Conservation (phyloP, 768 basidiomycete species). For the Amanita brunnescens region DNA sequence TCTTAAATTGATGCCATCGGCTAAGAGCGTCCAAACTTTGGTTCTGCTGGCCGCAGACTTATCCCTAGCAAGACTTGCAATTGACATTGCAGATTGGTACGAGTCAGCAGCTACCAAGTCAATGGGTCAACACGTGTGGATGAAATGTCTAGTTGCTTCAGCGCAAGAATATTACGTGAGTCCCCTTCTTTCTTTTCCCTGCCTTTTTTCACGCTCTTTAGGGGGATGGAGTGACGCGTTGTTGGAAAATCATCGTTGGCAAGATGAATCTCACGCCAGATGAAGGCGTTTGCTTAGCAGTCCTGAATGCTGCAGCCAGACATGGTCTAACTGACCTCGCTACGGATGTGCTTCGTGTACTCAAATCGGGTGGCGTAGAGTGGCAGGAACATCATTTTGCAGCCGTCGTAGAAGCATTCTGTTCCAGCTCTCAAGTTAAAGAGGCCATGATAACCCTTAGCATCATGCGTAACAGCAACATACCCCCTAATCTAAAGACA, state of each 20-base stretch:
- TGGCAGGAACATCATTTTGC: conserved; percentile 70
- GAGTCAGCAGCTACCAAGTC: conserved; percentile 47
- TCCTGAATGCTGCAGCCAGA: conserved; percentile 68
- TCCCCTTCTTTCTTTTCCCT: conserved; percentile 1
- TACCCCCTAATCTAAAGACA: conserved; percentile 43
- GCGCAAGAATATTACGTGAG: conserved; percentile 64
- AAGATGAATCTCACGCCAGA: conserved; percentile 50
- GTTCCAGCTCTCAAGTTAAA: conserved; percentile 43
- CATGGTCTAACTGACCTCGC: conserved; percentile 66
- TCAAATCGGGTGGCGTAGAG: conserved; percentile 39
- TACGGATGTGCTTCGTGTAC: conserved; percentile 48
- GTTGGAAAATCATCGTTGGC: conserved; percentile 54
- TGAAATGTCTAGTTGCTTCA: conserved; percentile 55
- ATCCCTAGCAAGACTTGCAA: conserved; percentile 55
- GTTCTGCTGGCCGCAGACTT: conserved; percentile 44
- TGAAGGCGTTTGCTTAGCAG: conserved; percentile 63
- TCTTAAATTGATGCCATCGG: conserved; percentile 39
- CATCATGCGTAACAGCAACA: conserved; percentile 47
- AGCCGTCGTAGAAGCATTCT: conserved; percentile 68
- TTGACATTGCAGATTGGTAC: conserved; percentile 58
- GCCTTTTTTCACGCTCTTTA: conserved; percentile 21
- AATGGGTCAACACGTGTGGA: conserved; percentile 51
- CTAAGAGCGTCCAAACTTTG: conserved; percentile 41
- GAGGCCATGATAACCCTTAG: conserved; percentile 55
- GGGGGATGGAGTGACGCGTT: conserved; percentile 55